These are phyloP conservation scores for Gnomoniopsis sp. DNA, from an alignment of 2,329 filamentous ascomycete species.

Conservation along the genomic window DNA sequence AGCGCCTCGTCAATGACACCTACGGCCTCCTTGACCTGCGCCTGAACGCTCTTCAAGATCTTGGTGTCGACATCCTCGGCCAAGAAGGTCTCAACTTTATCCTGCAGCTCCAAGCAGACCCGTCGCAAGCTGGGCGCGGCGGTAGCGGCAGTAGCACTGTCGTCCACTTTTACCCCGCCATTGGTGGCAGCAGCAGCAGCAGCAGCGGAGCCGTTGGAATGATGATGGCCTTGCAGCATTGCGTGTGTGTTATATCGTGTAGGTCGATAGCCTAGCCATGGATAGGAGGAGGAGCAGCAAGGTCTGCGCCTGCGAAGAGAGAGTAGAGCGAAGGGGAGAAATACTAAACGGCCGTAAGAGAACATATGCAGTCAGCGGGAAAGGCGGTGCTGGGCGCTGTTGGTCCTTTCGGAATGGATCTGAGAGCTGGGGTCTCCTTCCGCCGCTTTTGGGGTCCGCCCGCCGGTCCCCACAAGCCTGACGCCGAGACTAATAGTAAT, in stretches of 20 bases:
- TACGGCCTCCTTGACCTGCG: constrained; percentile 70
- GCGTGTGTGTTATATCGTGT: constrained; percentile 4
- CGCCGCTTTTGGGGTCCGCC: no score
- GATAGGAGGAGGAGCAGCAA: background rate
- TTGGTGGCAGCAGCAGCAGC: constrained; percentile 11
- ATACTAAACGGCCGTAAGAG: background rate
- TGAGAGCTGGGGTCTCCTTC: no score
- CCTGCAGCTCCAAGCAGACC: constrained; percentile 52
- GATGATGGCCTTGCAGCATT: constrained; percentile 10
- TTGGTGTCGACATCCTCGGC: constrained; percentile 49
- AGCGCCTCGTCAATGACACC: constrained; percentile 73
- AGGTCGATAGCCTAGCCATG: constrained; percentile 4
- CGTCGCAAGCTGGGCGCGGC: constrained; percentile 19
- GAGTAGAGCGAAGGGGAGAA: background rate
- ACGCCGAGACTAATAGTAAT: no score
- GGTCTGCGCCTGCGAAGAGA: background rate
- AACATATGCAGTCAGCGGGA: background rate
- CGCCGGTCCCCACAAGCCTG: no score
- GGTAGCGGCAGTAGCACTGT: background rate
- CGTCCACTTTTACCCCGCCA: constrained; percentile 2
- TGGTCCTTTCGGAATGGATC: no score
- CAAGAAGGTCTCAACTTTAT: constrained; percentile 64
- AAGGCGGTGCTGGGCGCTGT: no score
- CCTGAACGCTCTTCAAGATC: constrained; percentile 63
- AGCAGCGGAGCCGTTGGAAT: constrained; percentile 9